Percentiles rank a stretch among this genome's conserved stretches.
Evolutionary conservation across 768 basidiomycete genomes (phyloP).

Genomic region (Mycena vitilis): DNA sequence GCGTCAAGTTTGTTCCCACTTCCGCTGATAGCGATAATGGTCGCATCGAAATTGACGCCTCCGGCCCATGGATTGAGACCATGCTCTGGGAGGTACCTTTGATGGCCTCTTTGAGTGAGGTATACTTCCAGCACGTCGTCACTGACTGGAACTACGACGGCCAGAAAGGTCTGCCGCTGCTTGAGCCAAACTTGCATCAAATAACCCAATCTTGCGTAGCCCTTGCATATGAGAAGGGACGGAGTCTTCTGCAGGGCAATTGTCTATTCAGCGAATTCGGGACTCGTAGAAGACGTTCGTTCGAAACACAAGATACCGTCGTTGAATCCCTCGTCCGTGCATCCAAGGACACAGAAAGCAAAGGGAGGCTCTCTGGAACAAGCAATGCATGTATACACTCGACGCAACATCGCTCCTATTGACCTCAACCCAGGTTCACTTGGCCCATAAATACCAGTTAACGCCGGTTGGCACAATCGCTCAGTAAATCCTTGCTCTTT

Average conservation of each 20-base stretch:
- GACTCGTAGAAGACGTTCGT: slow-evolving; percentile 83
- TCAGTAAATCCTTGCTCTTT: slow-evolving; percentile 69
- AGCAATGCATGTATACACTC: slow-evolving; percentile 77
- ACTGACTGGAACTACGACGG: slow-evolving; percentile 90
- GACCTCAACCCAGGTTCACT: slow-evolving; percentile 68
- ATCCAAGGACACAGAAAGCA: slow-evolving; percentile 55
- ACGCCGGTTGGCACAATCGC: slow-evolving; percentile 85
- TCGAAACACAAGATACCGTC: slow-evolving; percentile 80
- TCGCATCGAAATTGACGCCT: slow-evolving; percentile 75
- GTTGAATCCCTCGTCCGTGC: slow-evolving; percentile 77
- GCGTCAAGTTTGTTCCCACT: slow-evolving; percentile 70
- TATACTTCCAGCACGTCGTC: slow-evolving; percentile 80
- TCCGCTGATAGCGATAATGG: slow-evolving; percentile 65
- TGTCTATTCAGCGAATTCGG: slow-evolving; percentile 90
- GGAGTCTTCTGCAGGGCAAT: slow-evolving; percentile 67
- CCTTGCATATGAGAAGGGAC: slow-evolving; percentile 78
- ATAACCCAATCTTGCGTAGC: slow-evolving; percentile 6
- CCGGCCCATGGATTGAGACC: slow-evolving; percentile 82
- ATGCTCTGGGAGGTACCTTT: slow-evolving; percentile 97
- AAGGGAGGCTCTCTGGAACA: slow-evolving; percentile 80
- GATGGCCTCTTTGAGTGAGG: slow-evolving; percentile 92
- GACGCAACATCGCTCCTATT: not conserved
- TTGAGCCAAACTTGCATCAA: not conserved
- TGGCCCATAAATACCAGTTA: slow-evolving; percentile 82
- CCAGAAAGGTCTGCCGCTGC: slow-evolving; percentile 71